Evolutionary conservation across 257 asterid genomes (phyloP).

Genomic region (Mentha longifolia): DNA sequence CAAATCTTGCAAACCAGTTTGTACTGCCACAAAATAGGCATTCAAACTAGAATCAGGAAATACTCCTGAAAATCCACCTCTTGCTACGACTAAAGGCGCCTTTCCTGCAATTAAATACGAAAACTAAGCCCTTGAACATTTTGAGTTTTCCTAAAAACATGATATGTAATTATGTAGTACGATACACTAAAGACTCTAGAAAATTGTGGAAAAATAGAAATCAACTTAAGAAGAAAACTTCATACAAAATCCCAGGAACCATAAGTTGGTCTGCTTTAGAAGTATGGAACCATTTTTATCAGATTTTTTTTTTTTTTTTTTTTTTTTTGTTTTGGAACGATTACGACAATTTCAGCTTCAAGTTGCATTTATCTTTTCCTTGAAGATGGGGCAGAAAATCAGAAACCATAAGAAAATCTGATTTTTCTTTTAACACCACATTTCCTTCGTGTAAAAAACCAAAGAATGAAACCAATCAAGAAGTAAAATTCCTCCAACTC

Average conservation of each 20-base stretch:
- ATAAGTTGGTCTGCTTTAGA: neutral
- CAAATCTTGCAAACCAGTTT: conserved; percentile 41
- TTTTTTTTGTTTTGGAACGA: neutral
- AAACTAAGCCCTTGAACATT: conserved; percentile 3
- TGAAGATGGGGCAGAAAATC: neutral
- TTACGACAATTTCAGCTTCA: conserved; percentile 2
- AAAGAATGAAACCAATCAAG: too few relatives aligned
- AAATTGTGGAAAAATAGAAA: conserved; percentile 19
- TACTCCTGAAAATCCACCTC: conserved; percentile 82
- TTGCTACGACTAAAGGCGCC: conserved; percentile 72
- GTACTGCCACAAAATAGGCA: conserved; percentile 50
- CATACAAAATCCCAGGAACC: neutral
- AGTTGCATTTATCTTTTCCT: conserved; percentile 13
- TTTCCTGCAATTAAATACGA: conserved; percentile 51
- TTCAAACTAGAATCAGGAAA: conserved; percentile 69
- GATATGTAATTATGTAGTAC: too few relatives aligned
- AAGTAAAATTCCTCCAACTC: too few relatives aligned
- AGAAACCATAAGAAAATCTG: too few relatives aligned
- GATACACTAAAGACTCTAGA: neutral
- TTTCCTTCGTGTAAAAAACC: too few relatives aligned
- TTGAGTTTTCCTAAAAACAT: too few relatives aligned
- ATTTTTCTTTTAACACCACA: too few relatives aligned
- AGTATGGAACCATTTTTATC: too few relatives aligned
- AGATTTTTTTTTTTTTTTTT: too few relatives aligned
- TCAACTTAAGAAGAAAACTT: neutral